These are phyloP conservation scores for Saccharomyces hybrid DNA, from an alignment of 1,139 yeast species.

Conservation along the genomic window DNA sequence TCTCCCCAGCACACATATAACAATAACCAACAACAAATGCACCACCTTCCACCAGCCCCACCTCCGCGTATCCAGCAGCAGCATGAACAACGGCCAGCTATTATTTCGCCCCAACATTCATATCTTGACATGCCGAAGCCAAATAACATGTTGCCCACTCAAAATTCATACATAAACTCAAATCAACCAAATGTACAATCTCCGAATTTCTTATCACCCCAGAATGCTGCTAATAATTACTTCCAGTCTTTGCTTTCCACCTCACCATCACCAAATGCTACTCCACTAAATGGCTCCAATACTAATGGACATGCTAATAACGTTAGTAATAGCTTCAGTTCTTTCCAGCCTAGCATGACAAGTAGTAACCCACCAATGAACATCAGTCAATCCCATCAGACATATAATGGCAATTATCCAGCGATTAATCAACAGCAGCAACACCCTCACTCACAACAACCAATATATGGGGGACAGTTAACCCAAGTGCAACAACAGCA, in stretches of 20 bases:
- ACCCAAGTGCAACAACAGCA: conserved; percentile 17
- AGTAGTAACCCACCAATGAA: not conserved
- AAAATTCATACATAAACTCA: not conserved
- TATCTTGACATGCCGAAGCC: conserved; percentile 6
- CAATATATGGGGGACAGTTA: conserved; percentile 7
- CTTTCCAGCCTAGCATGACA: not conserved
- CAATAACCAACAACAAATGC: conserved; percentile 16
- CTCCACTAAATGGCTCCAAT: not conserved
- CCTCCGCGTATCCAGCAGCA: conserved; percentile 12
- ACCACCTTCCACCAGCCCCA: conserved; percentile 19
- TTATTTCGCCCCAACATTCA: conserved; percentile 6
- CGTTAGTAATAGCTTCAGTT: not conserved
- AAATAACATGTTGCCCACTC: not conserved
- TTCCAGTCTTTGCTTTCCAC: conserved; percentile 22
- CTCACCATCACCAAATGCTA: conserved; percentile 20
- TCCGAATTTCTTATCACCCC: conserved; percentile 15
- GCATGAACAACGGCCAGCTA: conserved; percentile 6
- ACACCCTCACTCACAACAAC: conserved; percentile 6
- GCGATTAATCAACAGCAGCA: conserved; percentile 10
- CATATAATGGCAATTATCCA: conserved; percentile 14
- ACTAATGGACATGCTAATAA: not conserved
- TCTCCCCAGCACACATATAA: conserved; percentile 1
- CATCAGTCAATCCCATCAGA: not conserved
- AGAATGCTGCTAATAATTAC: conserved; percentile 22
- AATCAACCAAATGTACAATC: conserved; percentile 27